Percentiles rank a stretch among this genome's conserved stretches.
Evolutionary conservation across 2,329 filamentous ascomycete species (phyloP).

Genomic region (Cryoendolithus antarcticus): DNA sequence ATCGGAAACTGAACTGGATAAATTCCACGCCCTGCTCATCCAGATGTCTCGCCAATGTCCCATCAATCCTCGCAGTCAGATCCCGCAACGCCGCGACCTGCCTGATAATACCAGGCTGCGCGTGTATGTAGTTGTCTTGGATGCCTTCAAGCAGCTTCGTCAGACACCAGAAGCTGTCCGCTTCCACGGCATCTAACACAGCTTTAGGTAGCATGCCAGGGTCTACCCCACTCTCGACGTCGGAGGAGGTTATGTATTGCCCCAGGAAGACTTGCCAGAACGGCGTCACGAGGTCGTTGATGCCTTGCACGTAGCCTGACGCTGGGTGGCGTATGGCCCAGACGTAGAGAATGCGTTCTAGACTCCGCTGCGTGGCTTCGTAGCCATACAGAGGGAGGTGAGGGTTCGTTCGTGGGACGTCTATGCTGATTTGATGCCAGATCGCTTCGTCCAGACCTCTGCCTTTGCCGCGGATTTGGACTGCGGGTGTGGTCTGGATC

Average conservation of each 20-base stretch:
- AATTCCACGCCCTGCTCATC: constrained; percentile 90
- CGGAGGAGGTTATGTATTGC: constrained; percentile 84
- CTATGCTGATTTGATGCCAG: constrained; percentile 99
- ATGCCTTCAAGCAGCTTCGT: constrained; percentile 98
- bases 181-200: constrained; percentile 91
- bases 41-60: constrained; percentile 70
- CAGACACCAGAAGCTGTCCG: constrained; percentile 95
- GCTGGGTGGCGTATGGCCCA: constrained; percentile 97
- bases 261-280: constrained; percentile 97
- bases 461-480: constrained; percentile 44
- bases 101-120: constrained; percentile 89
- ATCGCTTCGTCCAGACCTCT: constrained; percentile 89
- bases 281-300: constrained; percentile 93
- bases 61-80: constrained; percentile 81
- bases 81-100: constrained; percentile 84
- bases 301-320: constrained; percentile 94
- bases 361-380: constrained; percentile 84
- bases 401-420: constrained; percentile 90
- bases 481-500: constrained; percentile 24
- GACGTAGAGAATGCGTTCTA: constrained; percentile 90
- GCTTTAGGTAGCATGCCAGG: constrained; percentile 82
- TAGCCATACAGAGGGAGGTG: constrained; percentile 92
- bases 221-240: constrained; percentile 92
- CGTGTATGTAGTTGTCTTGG: constrained; percentile 97
- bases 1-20: constrained; percentile 97